These are phyloP conservation scores for Amanita muscaria DNA, from an alignment of 768 basidiomycete genomes.

Conservation along the genomic window DNA sequence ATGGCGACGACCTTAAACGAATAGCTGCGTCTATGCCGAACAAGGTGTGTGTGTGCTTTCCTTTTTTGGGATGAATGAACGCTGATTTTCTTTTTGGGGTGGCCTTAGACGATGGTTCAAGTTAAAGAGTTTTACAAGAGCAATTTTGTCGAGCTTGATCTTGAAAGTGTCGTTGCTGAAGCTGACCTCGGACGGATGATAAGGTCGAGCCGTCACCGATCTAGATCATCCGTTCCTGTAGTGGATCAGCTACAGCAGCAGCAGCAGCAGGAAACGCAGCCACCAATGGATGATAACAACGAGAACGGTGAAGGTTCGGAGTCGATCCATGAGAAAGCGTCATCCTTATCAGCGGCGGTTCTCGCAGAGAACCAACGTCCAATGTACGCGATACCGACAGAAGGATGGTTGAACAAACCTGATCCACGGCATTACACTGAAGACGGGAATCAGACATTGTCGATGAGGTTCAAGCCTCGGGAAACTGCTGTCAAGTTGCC, in stretches of 20 bases:
- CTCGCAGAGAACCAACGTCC: constrained; percentile 3
- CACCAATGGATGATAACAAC: too few species aligned
- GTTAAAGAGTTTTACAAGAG: constrained; percentile 43
- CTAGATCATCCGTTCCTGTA: background rate
- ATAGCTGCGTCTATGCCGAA: constrained; percentile 61
- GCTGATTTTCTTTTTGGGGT: too few species aligned
- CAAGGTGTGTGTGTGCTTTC: constrained; percentile 37
- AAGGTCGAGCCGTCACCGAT: background rate
- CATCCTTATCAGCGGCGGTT: background rate
- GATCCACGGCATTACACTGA: background rate
- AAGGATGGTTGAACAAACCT: background rate
- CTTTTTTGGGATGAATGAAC: background rate
- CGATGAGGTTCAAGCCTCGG: background rate
- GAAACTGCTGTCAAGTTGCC: background rate
- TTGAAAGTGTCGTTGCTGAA: constrained; percentile 33
- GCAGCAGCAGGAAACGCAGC: background rate
- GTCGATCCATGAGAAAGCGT: too few species aligned
- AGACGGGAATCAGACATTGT: background rate
- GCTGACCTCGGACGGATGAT: too few species aligned
- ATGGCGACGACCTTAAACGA: constrained; percentile 61
- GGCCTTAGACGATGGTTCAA: constrained; percentile 54
- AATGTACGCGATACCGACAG: constrained; percentile 1
- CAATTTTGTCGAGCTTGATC: constrained; percentile 31
- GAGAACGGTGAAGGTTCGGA: background rate
- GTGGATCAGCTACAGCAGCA: background rate